phyloP scores from a whole-genome alignment of 106 monocot genomes.

The Hemerocallis citrina region DNA sequence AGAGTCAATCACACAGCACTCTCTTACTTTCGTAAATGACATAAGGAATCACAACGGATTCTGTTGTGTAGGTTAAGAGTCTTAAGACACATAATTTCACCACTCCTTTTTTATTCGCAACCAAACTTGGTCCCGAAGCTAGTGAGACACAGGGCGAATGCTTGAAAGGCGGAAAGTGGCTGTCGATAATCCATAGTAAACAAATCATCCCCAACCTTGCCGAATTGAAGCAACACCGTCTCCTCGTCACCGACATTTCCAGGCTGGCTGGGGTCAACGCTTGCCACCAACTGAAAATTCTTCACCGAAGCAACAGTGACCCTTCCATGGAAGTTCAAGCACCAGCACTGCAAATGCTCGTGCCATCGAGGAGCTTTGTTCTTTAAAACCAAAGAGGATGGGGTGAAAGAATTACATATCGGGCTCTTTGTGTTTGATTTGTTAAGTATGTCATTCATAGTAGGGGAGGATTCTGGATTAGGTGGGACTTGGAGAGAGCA shows the following conservation, averaged over 20 bases:
- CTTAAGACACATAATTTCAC: no score
- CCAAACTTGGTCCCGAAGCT: slow-evolving; percentile 71
- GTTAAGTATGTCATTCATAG: not conserved
- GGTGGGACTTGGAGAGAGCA: slow-evolving; percentile 31
- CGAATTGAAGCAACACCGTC: slow-evolving; percentile 63
- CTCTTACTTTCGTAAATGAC: not conserved
- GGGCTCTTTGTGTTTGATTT: no score
- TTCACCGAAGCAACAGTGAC: slow-evolving; percentile 77
- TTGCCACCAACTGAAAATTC: slow-evolving; percentile 66
- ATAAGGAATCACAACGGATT: not conserved
- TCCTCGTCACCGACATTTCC: slow-evolving; percentile 31
- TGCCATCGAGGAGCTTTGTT: slow-evolving; percentile 80
- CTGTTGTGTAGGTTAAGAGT: no score
- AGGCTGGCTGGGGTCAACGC: slow-evolving; percentile 24
- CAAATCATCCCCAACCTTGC: slow-evolving; percentile 63
- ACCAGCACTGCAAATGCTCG: slow-evolving; percentile 82
- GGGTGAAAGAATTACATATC: not conserved
- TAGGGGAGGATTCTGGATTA: not conserved
- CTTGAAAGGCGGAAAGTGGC: slow-evolving; percentile 69
- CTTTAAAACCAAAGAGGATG: slow-evolving; percentile 21
- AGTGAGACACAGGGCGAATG: slow-evolving; percentile 72
- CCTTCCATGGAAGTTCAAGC: slow-evolving; percentile 71
- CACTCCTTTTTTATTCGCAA: slow-evolving; percentile 21
- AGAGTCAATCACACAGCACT: not conserved
- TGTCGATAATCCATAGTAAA: slow-evolving; percentile 76